Evolutionary conservation across 495 filamentous ascomycete species (phyloP).

Genomic region (Pyronema domesticum): DNA sequence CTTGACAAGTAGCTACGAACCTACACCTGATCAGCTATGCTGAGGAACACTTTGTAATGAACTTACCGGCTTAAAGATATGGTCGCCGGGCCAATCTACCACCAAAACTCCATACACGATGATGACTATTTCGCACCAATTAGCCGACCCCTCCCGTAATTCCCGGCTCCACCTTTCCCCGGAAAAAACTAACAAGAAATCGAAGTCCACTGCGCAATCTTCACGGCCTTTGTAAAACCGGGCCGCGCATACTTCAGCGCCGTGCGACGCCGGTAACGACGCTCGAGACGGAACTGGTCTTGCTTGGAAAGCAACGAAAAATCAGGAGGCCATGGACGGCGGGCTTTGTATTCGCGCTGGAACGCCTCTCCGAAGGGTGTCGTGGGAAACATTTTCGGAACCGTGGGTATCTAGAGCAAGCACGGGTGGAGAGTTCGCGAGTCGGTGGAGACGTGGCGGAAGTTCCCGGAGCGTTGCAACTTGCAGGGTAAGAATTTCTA

Average conservation of each 20-base stretch:
- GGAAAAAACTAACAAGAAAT: conserved; percentile 39
- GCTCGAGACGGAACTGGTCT: conserved; percentile 74
- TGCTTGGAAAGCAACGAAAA: conserved; percentile 60
- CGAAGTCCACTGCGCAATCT: conserved; percentile 48
- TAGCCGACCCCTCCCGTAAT: background rate
- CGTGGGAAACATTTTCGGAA: conserved; percentile 37
- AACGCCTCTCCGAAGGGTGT: conserved; percentile 23
- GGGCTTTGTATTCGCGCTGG: conserved; percentile 42
- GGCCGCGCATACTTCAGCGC: conserved; percentile 59
- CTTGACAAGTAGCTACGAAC: conserved; percentile 21
- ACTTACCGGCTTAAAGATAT: conserved; percentile 44
- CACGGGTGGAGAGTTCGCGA: background rate
- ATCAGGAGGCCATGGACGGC: conserved; percentile 83
- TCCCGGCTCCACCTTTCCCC: background rate
- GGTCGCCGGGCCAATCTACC: conserved; percentile 52
- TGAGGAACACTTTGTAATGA: background rate
- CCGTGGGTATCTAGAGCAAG: conserved; percentile 25
- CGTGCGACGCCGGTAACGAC: conserved; percentile 49
- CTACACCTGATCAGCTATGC: conserved; percentile 13
- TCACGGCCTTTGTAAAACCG: conserved; percentile 51
- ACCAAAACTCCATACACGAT: conserved; percentile 57
- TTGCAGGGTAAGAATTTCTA: too few relatives aligned
- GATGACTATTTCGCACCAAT: conserved; percentile 34
- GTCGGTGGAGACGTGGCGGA: background rate
- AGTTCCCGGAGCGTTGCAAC: background rate